These are phyloP conservation scores for Trichomonas tenax DNA, from an alignment of 208 protist genomes.

Conservation along the genomic window DNA sequence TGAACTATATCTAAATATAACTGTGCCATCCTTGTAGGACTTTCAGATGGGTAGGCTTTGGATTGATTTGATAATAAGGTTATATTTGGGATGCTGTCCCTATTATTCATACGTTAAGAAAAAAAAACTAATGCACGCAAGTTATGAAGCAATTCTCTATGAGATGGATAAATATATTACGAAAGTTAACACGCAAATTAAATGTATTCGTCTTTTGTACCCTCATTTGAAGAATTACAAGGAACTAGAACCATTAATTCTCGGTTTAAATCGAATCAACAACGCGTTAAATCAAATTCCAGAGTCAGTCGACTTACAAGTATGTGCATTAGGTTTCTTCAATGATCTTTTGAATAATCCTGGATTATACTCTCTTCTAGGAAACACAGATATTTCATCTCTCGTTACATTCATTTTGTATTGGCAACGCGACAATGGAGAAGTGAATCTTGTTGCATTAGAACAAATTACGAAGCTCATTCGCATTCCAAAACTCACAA, in stretches of 20 bases:
- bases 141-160: not conserved
- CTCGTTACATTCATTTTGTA: not conserved
- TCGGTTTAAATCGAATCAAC: not conserved
- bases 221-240: not conserved
- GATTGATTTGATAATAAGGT: too few species aligned
- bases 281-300: not conserved
- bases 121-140: not conserved
- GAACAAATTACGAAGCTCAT: not conserved
- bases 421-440: not conserved
- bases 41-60: too few species aligned
- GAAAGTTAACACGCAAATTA: not conserved
- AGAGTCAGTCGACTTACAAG: not conserved
- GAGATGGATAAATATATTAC: not conserved
- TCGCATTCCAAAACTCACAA: not conserved
- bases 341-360: not conserved
- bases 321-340: not conserved
- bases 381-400: not conserved
- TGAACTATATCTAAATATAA: too few species aligned
- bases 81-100: too few species aligned
- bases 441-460: not conserved
- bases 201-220: not conserved
- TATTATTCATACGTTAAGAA: not conserved
- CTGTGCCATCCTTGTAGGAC: too few species aligned
- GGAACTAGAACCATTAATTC: not conserved
- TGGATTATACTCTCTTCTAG: not conserved